phyloP scores from a whole-genome alignment of 345 rosid species.

The Psidium guajava region DNA sequence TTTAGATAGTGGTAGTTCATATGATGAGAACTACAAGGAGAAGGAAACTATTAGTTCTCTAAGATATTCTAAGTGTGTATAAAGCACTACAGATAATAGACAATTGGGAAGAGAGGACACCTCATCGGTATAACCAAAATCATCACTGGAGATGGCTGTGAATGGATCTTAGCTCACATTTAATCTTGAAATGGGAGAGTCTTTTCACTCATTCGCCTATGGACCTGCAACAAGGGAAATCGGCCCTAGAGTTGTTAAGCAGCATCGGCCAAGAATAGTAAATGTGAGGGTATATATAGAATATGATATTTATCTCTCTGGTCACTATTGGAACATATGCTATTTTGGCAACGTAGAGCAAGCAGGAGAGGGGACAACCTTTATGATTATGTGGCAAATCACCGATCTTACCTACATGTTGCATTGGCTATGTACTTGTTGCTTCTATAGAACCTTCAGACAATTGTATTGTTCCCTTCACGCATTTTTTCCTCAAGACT shows the following conservation, averaged over 20 bases:
- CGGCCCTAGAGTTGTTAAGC: background rate
- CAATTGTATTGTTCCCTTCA: background rate
- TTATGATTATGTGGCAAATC: background rate
- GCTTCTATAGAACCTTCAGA: slow-evolving; percentile 18
- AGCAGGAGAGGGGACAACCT: background rate
- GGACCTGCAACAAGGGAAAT: background rate
- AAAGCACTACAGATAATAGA: slow-evolving; percentile 31
- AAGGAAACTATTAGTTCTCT: slow-evolving; percentile 32
- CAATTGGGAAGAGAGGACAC: slow-evolving; percentile 53
- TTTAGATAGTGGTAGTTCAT: slow-evolving; percentile 18
- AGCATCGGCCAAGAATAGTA: background rate
- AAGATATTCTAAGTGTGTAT: slow-evolving; percentile 45
- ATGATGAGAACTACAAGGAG: slow-evolving; percentile 41
- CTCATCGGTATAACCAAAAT: slow-evolving; percentile 47
- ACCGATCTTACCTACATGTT: slow-evolving; percentile 5
- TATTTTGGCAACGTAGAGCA: background rate
- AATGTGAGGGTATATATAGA: background rate
- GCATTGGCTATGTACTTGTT: slow-evolving; percentile 6
- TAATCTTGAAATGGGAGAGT: background rate
- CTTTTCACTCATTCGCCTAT: background rate
- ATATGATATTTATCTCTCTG: background rate
- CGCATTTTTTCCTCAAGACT: too few relatives aligned
- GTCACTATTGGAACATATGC: background rate
- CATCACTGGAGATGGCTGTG: slow-evolving; percentile 87
- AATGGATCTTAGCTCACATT: slow-evolving; percentile 50